Percentiles rank a stretch among this genome's conserved stretches.
Conservation (phyloP, 257 asterid genomes). For the Hygrophila difformis region DNA sequence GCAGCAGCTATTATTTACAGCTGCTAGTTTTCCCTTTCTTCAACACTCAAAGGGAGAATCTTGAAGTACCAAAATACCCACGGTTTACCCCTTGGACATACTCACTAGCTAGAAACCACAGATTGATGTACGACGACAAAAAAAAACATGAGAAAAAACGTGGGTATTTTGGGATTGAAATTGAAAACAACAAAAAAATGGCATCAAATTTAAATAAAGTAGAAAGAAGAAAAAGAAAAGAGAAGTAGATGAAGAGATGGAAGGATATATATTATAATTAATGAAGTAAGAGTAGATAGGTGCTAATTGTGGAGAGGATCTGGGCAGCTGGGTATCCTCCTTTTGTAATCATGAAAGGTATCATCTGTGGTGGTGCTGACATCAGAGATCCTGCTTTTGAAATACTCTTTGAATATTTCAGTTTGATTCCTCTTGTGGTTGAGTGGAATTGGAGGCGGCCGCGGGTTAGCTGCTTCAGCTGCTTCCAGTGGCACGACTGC, state of each 20-base stretch:
- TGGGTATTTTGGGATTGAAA: slow-evolving; percentile 68
- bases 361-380: slow-evolving; percentile 21
- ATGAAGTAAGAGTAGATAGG: too few species aligned
- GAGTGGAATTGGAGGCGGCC: too few species aligned
- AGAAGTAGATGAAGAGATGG: too few species aligned
- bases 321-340: slow-evolving; percentile 88
- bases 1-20: slow-evolving; percentile 19
- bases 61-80: slow-evolving; percentile 77
- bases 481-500: too few species aligned
- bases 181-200: not conserved
- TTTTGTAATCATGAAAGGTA: slow-evolving; percentile 42
- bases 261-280: too few species aligned
- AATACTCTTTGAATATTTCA: slow-evolving; percentile 36
- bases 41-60: slow-evolving; percentile 14
- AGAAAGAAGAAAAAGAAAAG: slow-evolving; percentile 14
- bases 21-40: slow-evolving; percentile 14
- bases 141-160: slow-evolving; percentile 46
- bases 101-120: not conserved
- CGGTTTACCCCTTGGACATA: slow-evolving; percentile 41
- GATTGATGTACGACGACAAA: not conserved
- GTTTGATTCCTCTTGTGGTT: slow-evolving; percentile 37
- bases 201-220: not conserved
- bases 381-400: slow-evolving; percentile 27
- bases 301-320: slow-evolving; percentile 90
- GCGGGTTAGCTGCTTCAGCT: slow-evolving; percentile 5